Evolutionary conservation across 1,139 yeast genomes (phyloP).

Genomic region (Tardiomyces digboiensis): DNA sequence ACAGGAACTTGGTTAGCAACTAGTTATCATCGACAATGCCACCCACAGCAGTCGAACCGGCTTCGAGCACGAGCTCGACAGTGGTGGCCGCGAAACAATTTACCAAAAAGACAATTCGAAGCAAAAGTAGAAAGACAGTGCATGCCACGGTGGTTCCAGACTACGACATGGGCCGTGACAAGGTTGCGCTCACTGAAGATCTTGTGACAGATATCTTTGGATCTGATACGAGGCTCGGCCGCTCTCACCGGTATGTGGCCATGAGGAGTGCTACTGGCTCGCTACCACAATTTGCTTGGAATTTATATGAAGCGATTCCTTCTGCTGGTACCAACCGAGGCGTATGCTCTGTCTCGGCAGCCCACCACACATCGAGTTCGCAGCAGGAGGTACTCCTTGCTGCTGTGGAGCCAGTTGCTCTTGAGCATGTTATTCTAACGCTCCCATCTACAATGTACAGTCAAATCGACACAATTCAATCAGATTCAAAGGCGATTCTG

Average conservation of each 20-base stretch:
- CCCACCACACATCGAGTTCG: background rate
- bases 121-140: too few species aligned
- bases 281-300: background rate
- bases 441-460: constrained; percentile 7
- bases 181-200: background rate
- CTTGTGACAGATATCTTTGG: background rate
- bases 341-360: background rate
- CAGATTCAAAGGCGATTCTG: background rate
- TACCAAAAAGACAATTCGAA: too few species aligned
- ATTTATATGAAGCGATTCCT: background rate
- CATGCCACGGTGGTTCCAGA: background rate
- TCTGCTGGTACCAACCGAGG: background rate
- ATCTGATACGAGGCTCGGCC: background rate
- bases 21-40: too few species aligned
- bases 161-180: background rate
- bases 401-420: constrained; percentile 6
- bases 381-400: background rate
- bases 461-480: constrained; percentile 1
- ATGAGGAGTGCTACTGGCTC: background rate
- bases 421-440: constrained; percentile 9
- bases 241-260: background rate
- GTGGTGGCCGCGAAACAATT: too few species aligned
- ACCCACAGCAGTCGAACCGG: too few species aligned
- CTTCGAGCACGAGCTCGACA: too few species aligned
- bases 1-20: too few species aligned